Evolutionary conservation across 1,284 basidiomycete genomes (phyloP), one percentile per base, ranked within the genome.

Genomic region (Sporisorium reilianum): DNA sequence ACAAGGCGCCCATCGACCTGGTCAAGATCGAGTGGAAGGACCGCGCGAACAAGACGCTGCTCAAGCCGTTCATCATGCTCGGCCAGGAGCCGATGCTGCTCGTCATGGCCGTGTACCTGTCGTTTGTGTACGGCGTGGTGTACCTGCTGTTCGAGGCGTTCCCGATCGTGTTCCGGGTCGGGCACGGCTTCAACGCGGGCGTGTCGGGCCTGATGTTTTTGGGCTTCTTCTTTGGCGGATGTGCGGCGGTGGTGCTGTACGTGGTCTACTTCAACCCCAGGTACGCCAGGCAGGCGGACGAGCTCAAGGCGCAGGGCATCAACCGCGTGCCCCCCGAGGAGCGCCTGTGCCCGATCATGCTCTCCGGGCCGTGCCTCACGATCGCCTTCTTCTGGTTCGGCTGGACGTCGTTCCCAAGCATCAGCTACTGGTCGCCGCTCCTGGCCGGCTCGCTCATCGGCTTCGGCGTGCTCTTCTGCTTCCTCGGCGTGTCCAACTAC

Each of bases 71-170:
- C 53, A 67, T 79, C 38, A 80, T 86, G 70, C 71, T 93, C 34
- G 87, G 89, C 63, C 85, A 86, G n/a, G 93, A 94, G 81, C 92
- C 92, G 0, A 93, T 94, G 89, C 85, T 94, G 9, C 85, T 91
- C 10, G 88, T 89, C 11, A 85, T 91, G 44, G 93, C 91, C 0
- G 42, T 90, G 9, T 93, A 92, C 85, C 88, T 92, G 5, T 92
- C 92, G 0, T 95, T 95, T 83, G 86, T 92, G 6, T 93, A 82
- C 64, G 91, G 86, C 25, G 38, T 60, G 14, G 55, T 75, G 30
- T 83, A 83, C 38, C 62, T 83, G 1, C 66, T 80, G 9, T 85
- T 85, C 57, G 80, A 80, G 56, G 80, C 82, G 0, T 85, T 75
- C 59, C 85, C 85, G 1, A 67, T 84, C 55, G 84, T 85, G 42